A percentile compares a stretch with the other conserved stretches of the same genome.
Evolutionary conservation across 73 alveolate species (phyloP).

Genomic region (Stentor roeselii): DNA sequence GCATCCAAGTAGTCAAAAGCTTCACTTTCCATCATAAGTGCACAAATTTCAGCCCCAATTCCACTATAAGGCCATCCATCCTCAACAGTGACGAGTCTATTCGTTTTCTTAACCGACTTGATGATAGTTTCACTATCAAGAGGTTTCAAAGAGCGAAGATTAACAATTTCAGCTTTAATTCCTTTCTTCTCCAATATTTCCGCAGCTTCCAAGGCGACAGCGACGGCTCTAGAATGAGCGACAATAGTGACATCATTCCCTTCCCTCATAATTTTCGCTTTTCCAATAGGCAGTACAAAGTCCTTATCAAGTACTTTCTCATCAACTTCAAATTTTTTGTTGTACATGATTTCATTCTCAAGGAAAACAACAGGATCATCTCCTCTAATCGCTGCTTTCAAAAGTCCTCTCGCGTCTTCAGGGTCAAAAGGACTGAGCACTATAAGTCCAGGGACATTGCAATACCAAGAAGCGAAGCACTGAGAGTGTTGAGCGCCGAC

Average conservation of each 20-base stretch:
- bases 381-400: constrained; percentile 84
- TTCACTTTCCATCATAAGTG: constrained; percentile 77
- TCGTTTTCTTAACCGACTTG: constrained; percentile 80
- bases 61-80: constrained; percentile 96
- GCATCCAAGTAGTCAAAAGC: constrained; percentile 89
- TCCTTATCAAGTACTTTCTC: constrained; percentile 70
- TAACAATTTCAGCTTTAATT: constrained; percentile 69
- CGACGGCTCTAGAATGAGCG: constrained; percentile 78
- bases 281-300: constrained; percentile 73
- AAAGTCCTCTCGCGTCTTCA: constrained; percentile 79
- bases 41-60: constrained; percentile 86
- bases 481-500: constrained; percentile 90
- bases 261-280: constrained; percentile 76
- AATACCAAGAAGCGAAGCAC: constrained; percentile 90
- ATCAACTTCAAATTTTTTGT: constrained; percentile 56
- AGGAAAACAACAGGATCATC: constrained; percentile 84
- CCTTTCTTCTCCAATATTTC: constrained; percentile 65
- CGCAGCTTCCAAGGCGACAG: constrained; percentile 75
- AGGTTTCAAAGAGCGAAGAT: constrained; percentile 77
- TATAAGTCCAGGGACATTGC: constrained; percentile 81
- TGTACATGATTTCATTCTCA: constrained; percentile 86
- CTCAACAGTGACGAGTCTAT: constrained; percentile 82
- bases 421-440: constrained; percentile 78
- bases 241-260: constrained; percentile 83
- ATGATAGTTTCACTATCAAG: constrained; percentile 73